Base-by-base conservation (phyloP, 2,329 filamentous ascomycete species). In the Arthrobotrys megalospora region DNA sequence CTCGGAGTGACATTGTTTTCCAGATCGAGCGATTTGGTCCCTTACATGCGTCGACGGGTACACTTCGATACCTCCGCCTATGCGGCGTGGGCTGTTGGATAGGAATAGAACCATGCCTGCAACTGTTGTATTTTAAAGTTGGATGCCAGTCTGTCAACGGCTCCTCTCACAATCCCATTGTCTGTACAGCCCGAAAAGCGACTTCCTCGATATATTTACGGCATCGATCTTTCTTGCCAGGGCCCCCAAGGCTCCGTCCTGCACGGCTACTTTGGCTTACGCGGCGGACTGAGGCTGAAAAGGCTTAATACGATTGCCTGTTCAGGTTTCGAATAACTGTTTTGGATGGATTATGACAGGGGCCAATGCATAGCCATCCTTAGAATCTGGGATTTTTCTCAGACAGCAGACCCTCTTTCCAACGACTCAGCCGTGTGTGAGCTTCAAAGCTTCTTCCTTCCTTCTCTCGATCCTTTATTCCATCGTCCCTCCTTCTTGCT, bases 281-380 rank as follows among this genome's bases (percentile, higher is more conserved):
- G 55, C 55, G 55, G 55, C 55, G 55, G 55, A 16, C 55, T 60
- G 55, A 60, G 55, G 55, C 55, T 60, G 55, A 60, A 60, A 60
- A 60, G 55, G 55, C 55, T 60, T 43, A 43, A 60, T 28, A 41
- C 34, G 19, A 41, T 60, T 60, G 34, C 55, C 55, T 16, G 36
- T 60, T 60, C 55, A 19, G 55, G 34, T 60, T 60, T 43, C 55
- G 36, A 60, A 43, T 60, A 43, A 28, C 55, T 41, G 55, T 60
- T 60, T 60, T 60, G 55, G 55, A 60, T 60, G 55, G 55, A 60
- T 60, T 60, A 38, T 28, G 36, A 60, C 55, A 60, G 55, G 55
- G 55, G 55, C 32, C 55, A 41, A 60, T 41, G 55, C 55, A 60
- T 60, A 60, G 55, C 55, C 55, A 24, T 60, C 55, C 55, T 60